Evolutionary conservation across 2,329 filamentous ascomycete genomes (phyloP).

Genomic region (Fusarium nurragi): DNA sequence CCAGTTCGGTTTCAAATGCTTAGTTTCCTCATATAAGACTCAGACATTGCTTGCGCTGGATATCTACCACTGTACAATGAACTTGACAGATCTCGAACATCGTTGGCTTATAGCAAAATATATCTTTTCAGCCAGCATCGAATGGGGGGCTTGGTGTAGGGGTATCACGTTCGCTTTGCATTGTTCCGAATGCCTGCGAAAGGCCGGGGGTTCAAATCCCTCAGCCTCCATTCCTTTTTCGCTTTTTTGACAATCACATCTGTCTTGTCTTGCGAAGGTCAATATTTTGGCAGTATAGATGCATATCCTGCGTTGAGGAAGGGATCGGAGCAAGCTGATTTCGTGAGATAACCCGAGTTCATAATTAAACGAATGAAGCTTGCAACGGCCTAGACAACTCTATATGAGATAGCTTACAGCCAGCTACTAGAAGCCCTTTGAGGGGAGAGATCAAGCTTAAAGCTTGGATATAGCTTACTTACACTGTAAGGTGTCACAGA

Average conservation of each 20-base stretch:
- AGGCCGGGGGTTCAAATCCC: constrained; percentile 48
- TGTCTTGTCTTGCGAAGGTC: neutral
- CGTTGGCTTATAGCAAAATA: neutral
- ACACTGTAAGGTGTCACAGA: neutral
- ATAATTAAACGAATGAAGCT: neutral
- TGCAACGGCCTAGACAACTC: neutral
- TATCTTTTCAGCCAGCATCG: accelerated
- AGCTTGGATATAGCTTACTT: no score
- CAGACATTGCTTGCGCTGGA: neutral
- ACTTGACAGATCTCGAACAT: neutral
- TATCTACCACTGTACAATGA: no score
- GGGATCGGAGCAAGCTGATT: no score
- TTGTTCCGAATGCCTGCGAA: constrained; percentile 31
- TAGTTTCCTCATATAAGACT: neutral
- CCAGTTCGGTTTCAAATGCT: neutral
- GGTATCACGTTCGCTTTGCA: constrained; percentile 46
- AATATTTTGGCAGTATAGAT: neutral
- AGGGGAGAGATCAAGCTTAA: no score
- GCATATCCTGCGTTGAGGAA: neutral
- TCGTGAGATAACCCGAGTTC: no score
- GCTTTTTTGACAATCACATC: neutral
- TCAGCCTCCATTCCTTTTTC: constrained; percentile 37
- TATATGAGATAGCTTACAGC: neutral
- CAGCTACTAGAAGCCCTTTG: neutral
- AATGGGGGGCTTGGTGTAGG: constrained; percentile 45